Percentiles rank a stretch among this genome's conserved stretches.
Conservation (phyloP, 164 flowering plant species). For the Chimonanthus praecox region DNA sequence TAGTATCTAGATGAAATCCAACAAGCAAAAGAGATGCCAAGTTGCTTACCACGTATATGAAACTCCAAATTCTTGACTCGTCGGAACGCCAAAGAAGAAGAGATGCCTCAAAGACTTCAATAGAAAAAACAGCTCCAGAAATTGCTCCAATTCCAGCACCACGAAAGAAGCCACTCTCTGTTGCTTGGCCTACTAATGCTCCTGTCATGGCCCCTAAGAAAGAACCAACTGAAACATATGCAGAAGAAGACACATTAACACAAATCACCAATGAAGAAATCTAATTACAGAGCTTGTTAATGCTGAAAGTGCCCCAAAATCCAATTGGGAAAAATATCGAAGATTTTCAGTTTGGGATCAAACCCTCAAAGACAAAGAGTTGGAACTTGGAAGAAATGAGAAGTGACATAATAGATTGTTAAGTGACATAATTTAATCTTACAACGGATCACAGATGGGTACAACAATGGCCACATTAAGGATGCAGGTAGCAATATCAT, state of each 20-base stretch:
- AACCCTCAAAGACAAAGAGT: no score
- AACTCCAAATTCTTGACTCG: conserved; percentile 64
- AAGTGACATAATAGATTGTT: background rate
- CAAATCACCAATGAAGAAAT: background rate
- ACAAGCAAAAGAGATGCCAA: background rate
- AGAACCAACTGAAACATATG: conserved; percentile 55
- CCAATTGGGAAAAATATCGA: background rate
- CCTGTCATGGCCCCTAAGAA: conserved; percentile 83
- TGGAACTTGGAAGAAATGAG: background rate
- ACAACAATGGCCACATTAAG: no score
- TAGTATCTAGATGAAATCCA: background rate
- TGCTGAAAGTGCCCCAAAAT: background rate
- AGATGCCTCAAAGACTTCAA: conserved; percentile 83
- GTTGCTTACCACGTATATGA: conserved; percentile 61
- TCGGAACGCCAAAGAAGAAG: conserved; percentile 72
- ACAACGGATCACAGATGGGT: no score
- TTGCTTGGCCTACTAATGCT: conserved; percentile 84
- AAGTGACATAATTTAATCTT: background rate
- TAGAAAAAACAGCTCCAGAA: conserved; percentile 91
- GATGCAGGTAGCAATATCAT: no score
- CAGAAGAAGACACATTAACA: background rate
- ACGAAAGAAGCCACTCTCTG: conserved; percentile 79
- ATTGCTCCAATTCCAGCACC: conserved; percentile 93
- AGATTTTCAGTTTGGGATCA: background rate
- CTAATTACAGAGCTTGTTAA: background rate